Conservation (phyloP, 768 basidiomycete genomes). For the Imleria badia region DNA sequence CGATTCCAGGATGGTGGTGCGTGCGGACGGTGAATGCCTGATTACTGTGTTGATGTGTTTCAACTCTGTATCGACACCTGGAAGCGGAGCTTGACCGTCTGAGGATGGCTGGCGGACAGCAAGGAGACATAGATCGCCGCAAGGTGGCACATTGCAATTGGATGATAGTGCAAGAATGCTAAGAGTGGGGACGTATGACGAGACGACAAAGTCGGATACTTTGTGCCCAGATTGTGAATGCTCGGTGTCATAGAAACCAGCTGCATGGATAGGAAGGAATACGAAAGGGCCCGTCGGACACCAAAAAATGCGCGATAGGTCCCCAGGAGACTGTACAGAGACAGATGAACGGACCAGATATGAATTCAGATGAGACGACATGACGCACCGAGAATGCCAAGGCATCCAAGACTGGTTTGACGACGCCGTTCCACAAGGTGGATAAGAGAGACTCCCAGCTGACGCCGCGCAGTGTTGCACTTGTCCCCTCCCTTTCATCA, state of each 20-base stretch:
- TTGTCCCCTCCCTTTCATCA: background rate
- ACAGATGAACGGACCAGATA: background rate
- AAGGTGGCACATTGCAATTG: background rate
- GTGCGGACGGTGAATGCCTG: background rate
- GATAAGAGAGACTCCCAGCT: background rate
- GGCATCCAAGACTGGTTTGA: background rate
- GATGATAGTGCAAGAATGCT: background rate
- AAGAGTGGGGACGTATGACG: background rate
- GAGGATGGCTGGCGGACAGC: conserved; percentile 16
- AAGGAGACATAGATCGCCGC: background rate
- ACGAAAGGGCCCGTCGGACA: background rate
- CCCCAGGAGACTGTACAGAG: background rate
- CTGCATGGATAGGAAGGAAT: background rate
- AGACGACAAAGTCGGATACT: background rate
- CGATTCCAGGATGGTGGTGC: background rate
- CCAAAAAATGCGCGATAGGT: background rate
- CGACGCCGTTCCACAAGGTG: background rate
- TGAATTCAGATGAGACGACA: background rate
- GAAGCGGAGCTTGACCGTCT: conserved; percentile 8
- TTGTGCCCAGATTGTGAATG: background rate
- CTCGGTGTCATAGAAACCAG: background rate
- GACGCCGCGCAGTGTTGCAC: background rate
- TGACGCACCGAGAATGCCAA: background rate
- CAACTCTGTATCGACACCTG: conserved; percentile 15
- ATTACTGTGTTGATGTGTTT: conserved; percentile 15